A percentile compares a stretch with the other conserved stretches of the same genome.
Conservation (phyloP, 805 yeast species). For the Starmerella bombicola region DNA sequence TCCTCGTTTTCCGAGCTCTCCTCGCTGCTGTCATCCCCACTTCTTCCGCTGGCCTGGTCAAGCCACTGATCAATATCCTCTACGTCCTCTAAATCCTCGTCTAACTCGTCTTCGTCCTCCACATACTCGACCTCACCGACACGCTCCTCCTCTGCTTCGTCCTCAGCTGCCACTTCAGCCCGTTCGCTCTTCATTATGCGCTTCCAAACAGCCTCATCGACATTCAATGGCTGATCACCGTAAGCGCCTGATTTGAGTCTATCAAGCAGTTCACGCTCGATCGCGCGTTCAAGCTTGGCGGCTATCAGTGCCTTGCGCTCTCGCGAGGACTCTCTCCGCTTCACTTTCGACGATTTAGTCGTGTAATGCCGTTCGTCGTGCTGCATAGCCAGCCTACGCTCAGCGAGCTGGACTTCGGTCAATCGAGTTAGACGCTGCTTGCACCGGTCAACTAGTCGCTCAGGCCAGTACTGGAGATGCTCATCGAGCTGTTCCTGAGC, state of each 20-base stretch:
- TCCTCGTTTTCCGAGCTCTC: slow-evolving; percentile 19
- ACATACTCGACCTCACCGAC: slow-evolving; percentile 38
- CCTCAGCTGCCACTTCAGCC: slow-evolving; percentile 48
- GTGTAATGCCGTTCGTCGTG: slow-evolving; percentile 78
- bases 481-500: slow-evolving; percentile 84
- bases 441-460: slow-evolving; percentile 80
- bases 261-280: slow-evolving; percentile 87
- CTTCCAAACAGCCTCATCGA: slow-evolving; percentile 92
- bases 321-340: slow-evolving; percentile 84
- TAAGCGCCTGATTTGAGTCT: slow-evolving; percentile 95
- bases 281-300: slow-evolving; percentile 91
- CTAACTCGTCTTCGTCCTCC: slow-evolving; percentile 71
- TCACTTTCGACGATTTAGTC: slow-evolving; percentile 85
- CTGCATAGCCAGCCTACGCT: slow-evolving; percentile 79
- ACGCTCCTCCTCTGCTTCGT: slow-evolving; percentile 37
- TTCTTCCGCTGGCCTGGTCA: slow-evolving; percentile 27
- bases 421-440: slow-evolving; percentile 90
- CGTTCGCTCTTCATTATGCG: slow-evolving; percentile 72
- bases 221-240: slow-evolving; percentile 95
- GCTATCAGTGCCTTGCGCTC: slow-evolving; percentile 95
- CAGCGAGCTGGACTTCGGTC: slow-evolving; percentile 91
- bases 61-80: slow-evolving; percentile 87
- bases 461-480: slow-evolving; percentile 84
- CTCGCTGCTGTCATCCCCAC: background rate
- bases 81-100: slow-evolving; percentile 59